Evolutionary conservation across 2,329 filamentous ascomycete genomes (phyloP).

Genomic region (Neocucurbitaria cava): DNA sequence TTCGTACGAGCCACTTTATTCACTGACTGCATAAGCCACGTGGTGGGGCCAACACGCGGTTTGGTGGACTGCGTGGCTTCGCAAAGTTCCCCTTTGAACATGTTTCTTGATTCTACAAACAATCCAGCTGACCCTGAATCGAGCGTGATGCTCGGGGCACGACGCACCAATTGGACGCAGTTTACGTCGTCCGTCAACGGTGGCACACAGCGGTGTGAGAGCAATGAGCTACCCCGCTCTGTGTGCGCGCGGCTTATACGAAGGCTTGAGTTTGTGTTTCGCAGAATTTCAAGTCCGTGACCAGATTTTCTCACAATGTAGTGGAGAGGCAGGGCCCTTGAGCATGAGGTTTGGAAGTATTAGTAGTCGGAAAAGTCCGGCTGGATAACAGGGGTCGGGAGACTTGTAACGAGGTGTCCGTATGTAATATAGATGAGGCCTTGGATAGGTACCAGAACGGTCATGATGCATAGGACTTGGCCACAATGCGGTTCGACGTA

Average conservation of each 20-base stretch:
- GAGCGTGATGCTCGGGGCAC: conserved; percentile 11
- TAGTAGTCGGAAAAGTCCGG: background rate
- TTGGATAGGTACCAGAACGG: conserved; percentile 11
- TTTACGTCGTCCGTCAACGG: conserved; percentile 11
- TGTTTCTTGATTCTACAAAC: conserved; percentile 5
- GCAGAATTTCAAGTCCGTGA: background rate
- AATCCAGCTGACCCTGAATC: conserved; percentile 19
- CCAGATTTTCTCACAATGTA: background rate
- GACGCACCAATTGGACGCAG: conserved; percentile 4
- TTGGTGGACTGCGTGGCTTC: conserved; percentile 11
- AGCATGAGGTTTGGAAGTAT: background rate
- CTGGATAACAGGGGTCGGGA: conserved; percentile 1
- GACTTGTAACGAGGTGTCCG: background rate
- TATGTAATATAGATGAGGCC: conserved; percentile 10
- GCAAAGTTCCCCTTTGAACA: background rate
- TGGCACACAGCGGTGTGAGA: conserved; percentile 9
- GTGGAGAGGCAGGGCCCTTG: background rate
- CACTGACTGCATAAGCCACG: conserved; percentile 1
- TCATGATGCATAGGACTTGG: conserved; percentile 19
- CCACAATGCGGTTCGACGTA: conserved; percentile 11
- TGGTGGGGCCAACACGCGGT: conserved; percentile 4
- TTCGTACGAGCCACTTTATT: conserved; percentile 1
- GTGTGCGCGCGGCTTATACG: conserved; percentile 7
- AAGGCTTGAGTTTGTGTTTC: conserved; percentile 1
- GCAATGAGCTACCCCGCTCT: conserved; percentile 9